A percentile compares a stretch with the other conserved stretches of the same genome.
These are phyloP conservation scores for Xylariales sp. DNA, from an alignment of 2,329 filamentous ascomycete species.

Conservation along the genomic window DNA sequence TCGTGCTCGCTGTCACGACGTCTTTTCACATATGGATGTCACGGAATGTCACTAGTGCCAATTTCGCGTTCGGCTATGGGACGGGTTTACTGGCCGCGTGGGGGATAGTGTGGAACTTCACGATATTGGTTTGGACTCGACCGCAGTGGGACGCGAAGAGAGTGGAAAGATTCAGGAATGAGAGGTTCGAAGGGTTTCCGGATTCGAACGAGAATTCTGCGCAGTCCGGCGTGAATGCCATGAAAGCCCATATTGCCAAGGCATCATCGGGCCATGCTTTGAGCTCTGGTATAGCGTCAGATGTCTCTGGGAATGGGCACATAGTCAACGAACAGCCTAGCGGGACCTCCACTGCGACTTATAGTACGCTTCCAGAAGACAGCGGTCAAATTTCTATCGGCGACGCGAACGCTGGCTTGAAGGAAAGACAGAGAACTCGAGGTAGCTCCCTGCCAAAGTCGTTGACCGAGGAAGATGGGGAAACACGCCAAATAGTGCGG, in stretches of 20 bases:
- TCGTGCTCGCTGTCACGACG: conserved; percentile 39
- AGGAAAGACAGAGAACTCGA: neutral
- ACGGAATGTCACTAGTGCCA: conserved; percentile 41
- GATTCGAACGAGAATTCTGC: neutral
- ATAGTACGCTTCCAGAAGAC: neutral
- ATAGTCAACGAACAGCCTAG: no score
- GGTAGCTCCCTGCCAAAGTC: neutral
- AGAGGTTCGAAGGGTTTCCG: conserved; percentile 1
- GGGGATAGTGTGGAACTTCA: conserved; percentile 44
- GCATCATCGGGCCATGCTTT: neutral
- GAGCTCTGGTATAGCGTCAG: no score
- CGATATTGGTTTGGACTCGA: conserved; percentile 47
- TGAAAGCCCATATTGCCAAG: neutral
- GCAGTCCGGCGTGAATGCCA: neutral
- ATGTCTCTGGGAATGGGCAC: neutral
- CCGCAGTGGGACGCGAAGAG: conserved; percentile 55
- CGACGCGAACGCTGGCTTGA: neutral
- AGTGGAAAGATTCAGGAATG: conserved; percentile 33
- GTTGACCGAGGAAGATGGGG: neutral
- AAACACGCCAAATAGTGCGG: no score
- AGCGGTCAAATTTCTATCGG: no score
- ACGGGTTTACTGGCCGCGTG: conserved; percentile 46
- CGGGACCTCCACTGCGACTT: neutral
- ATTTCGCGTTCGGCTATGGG: conserved; percentile 46
- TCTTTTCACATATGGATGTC: conserved; percentile 40